phyloP scores from a whole-genome alignment of 2,329 filamentous ascomycete species.

The Nemania sp. region DNA sequence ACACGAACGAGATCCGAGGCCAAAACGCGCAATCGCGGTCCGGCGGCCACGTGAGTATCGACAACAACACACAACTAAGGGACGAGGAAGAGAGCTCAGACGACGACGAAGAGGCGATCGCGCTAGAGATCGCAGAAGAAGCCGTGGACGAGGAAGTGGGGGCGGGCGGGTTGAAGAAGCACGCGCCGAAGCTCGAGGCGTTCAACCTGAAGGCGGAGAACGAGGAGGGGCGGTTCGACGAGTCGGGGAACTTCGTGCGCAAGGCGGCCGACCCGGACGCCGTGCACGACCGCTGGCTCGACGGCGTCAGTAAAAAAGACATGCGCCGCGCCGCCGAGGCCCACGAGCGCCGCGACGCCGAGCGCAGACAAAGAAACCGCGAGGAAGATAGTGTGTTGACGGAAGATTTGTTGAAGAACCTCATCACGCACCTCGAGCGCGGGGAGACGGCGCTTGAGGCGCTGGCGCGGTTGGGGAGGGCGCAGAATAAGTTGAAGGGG shows the following conservation, averaged over 20 bases:
- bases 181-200: conserved; percentile 91
- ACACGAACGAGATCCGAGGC: conserved; percentile 71
- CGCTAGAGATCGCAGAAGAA: conserved; percentile 74
- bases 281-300: conserved; percentile 88
- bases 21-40: conserved; percentile 74
- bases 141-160: conserved; percentile 88
- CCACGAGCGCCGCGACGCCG: conserved; percentile 80
- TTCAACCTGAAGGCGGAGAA: conserved; percentile 93
- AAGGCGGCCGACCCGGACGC: conserved; percentile 89
- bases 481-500: conserved; percentile 54
- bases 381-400: conserved; percentile 76
- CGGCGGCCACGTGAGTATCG: conserved; percentile 70
- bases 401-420: conserved; percentile 69
- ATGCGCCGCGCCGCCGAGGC: conserved; percentile 87
- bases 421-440: conserved; percentile 74
- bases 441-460: conserved; percentile 90
- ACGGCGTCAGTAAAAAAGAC: conserved; percentile 90
- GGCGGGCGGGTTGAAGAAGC: conserved; percentile 84
- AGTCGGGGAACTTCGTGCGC: conserved; percentile 86
- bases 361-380: conserved; percentile 70
- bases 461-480: conserved; percentile 75
- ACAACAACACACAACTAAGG: too few relatives aligned
- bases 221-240: conserved; percentile 91
- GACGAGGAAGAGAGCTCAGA: conserved; percentile 59
- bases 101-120: conserved; percentile 70